Percentiles rank a stretch among this genome's conserved stretches.
These are phyloP conservation scores for Grigorovia yakushimaensis DNA, from an alignment of 805 yeast species.

Conservation along the genomic window DNA sequence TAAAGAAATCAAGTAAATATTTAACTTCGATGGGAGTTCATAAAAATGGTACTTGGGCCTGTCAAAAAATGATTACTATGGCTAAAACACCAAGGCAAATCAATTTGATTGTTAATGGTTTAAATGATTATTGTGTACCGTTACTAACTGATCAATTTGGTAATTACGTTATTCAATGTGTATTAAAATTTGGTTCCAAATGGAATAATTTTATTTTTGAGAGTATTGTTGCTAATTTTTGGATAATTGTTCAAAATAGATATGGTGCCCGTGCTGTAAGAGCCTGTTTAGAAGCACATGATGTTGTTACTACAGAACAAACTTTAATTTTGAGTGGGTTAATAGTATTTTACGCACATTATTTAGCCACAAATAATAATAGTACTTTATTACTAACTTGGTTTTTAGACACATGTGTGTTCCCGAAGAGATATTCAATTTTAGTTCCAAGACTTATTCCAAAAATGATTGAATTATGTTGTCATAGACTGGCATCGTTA, in stretches of 20 bases:
- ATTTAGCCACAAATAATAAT: slow-evolving; percentile 71
- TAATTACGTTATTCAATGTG: slow-evolving; percentile 91
- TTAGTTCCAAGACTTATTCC: slow-evolving; percentile 56
- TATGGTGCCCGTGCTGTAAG: slow-evolving; percentile 94
- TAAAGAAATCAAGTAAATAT: slow-evolving; percentile 65
- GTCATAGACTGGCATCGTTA: slow-evolving; percentile 76
- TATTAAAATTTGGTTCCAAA: slow-evolving; percentile 80
- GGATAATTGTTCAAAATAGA: slow-evolving; percentile 76
- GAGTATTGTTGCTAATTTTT: slow-evolving; percentile 63
- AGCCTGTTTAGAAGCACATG: slow-evolving; percentile 79
- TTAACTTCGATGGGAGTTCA: slow-evolving; percentile 89
- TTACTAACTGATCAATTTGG: slow-evolving; percentile 93
- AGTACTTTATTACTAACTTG: slow-evolving; percentile 87
- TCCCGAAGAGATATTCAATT: slow-evolving; percentile 55
- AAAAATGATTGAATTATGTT: slow-evolving; percentile 52
- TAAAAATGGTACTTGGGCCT: slow-evolving; percentile 99
- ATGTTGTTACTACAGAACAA: slow-evolving; percentile 52
- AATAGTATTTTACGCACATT: slow-evolving; percentile 68
- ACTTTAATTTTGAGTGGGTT: slow-evolving; percentile 63
- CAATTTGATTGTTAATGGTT: slow-evolving; percentile 53
- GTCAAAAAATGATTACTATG: slow-evolving; percentile 83
- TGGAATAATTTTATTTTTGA: slow-evolving; percentile 86
- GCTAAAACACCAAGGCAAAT: slow-evolving; percentile 56
- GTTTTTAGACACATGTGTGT: slow-evolving; percentile 78
- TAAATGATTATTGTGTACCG: slow-evolving; percentile 74